Conservation (phyloP, 83 land plant species). For the Larix sibirica region DNA sequence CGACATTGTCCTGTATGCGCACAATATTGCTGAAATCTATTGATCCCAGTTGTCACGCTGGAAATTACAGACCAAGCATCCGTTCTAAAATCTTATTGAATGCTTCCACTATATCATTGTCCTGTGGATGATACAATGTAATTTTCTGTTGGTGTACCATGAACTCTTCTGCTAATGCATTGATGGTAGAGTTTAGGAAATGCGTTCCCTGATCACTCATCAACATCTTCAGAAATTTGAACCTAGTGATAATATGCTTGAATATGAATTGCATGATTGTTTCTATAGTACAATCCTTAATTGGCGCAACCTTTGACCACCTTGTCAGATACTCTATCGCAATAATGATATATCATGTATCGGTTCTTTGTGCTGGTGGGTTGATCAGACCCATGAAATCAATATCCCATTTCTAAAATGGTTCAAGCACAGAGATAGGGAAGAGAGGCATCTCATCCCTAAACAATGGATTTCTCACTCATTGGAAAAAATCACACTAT, state of each 20-base stretch:
- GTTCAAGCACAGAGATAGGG: not conserved
- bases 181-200: not conserved
- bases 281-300: not conserved
- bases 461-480: too few relatives aligned
- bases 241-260: not conserved
- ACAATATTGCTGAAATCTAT: too few relatives aligned
- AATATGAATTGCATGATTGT: not conserved
- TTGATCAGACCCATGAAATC: not conserved
- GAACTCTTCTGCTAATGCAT: not conserved
- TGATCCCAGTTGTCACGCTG: too few relatives aligned
- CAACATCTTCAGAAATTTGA: not conserved
- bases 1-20: too few relatives aligned
- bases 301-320: not conserved
- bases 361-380: not conserved
- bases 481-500: not conserved
- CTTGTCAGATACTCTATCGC: not conserved
- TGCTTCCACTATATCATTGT: not conserved
- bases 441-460: not conserved
- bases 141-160: not conserved
- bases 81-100: not conserved
- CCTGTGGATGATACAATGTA: not conserved
- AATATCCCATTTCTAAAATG: not conserved
- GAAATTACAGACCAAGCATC: too few relatives aligned
- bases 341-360: not conserved
- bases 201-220: not conserved